Evolutionary conservation across 108 stramenopile species (phyloP).

Genomic region (Mayamaea pseudoterrestris): DNA sequence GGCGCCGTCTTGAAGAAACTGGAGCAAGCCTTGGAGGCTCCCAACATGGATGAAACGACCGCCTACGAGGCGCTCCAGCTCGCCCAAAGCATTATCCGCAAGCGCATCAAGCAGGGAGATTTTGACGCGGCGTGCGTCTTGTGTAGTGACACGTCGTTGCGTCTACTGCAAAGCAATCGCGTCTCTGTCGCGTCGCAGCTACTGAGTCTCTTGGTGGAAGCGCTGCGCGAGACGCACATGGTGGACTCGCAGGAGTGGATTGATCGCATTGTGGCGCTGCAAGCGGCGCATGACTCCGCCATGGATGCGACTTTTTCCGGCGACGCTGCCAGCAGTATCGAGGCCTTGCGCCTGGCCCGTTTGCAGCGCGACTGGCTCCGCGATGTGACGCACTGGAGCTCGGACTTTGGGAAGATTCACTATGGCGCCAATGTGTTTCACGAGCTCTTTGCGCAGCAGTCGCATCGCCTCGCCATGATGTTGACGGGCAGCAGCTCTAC

Average conservation of each 20-base stretch:
- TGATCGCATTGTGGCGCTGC: conserved; percentile 26
- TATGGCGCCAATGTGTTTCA: conserved; percentile 51
- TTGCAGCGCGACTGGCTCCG: conserved; percentile 65
- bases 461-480: conserved; percentile 41
- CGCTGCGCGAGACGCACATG: conserved; percentile 62
- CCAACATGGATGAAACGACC: conserved; percentile 44
- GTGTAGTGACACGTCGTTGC: conserved; percentile 33
- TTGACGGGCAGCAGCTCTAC: no score
- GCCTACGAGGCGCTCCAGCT: conserved; percentile 83
- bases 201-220: conserved; percentile 41
- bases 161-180: conserved; percentile 38
- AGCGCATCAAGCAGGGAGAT: conserved; percentile 49
- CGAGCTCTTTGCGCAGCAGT: conserved; percentile 49
- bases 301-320: conserved; percentile 30
- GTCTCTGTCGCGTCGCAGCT: conserved; percentile 72
- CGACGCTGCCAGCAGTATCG: conserved; percentile 13
- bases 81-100: conserved; percentile 67
- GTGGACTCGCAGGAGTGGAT: conserved; percentile 50
- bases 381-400: conserved; percentile 51
- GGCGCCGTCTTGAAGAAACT: conserved; percentile 53
- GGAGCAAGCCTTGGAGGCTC: conserved; percentile 36
- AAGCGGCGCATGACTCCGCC: conserved; percentile 42
- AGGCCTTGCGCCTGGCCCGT: conserved; percentile 49
- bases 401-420: conserved; percentile 46
- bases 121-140: conserved; percentile 39